A percentile compares a stretch with the other conserved stretches of the same genome.
Conservation (phyloP, 2,329 filamentous ascomycete genomes). For the Fusarium secorum region DNA sequence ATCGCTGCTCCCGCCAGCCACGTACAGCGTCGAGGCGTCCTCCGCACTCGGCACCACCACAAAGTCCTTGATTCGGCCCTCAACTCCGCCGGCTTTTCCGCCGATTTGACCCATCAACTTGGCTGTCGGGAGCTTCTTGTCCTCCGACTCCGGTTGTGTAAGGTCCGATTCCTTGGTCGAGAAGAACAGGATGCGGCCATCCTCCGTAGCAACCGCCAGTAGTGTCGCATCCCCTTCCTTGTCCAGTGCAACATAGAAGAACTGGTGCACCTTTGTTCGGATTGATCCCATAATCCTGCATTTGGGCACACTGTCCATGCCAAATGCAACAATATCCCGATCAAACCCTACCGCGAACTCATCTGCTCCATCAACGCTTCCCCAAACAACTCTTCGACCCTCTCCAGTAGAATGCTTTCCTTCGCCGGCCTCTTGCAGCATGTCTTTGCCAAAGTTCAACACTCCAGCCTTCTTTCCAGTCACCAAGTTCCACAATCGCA, state of each 20-base stretch:
- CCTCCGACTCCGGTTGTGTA: conserved; percentile 42
- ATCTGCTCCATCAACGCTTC: conserved; percentile 71
- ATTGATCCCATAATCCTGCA: conserved; percentile 74
- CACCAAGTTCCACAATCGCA: conserved; percentile 96
- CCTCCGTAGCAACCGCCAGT: conserved; percentile 85
- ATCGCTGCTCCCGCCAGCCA: conserved; percentile 84
- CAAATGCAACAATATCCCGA: conserved; percentile 82
- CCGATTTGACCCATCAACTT: conserved; percentile 80
- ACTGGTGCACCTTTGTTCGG: conserved; percentile 82
- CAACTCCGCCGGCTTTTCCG: conserved; percentile 72
- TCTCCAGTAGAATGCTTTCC: conserved; percentile 80
- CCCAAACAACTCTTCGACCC: conserved; percentile 84
- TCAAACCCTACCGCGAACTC: conserved; percentile 93
- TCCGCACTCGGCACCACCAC: conserved; percentile 62
- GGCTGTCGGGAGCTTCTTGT: conserved; percentile 61
- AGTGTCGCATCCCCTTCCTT: conserved; percentile 53
- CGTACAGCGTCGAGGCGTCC: conserved; percentile 55
- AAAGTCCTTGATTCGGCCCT: conserved; percentile 88
- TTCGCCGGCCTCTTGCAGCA: conserved; percentile 80
- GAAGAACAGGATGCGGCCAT: conserved; percentile 86
- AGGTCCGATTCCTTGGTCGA: conserved; percentile 67
- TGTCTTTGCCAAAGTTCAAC: conserved; percentile 78
- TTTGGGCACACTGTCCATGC: conserved; percentile 83
- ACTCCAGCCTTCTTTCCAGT: conserved; percentile 96
- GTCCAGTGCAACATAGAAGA: conserved; percentile 73